Evolutionary conservation across 148 eudicot species (phyloP), one percentile per base, ranked within the genome.

Genomic region (Heliosperma pusillum): DNA sequence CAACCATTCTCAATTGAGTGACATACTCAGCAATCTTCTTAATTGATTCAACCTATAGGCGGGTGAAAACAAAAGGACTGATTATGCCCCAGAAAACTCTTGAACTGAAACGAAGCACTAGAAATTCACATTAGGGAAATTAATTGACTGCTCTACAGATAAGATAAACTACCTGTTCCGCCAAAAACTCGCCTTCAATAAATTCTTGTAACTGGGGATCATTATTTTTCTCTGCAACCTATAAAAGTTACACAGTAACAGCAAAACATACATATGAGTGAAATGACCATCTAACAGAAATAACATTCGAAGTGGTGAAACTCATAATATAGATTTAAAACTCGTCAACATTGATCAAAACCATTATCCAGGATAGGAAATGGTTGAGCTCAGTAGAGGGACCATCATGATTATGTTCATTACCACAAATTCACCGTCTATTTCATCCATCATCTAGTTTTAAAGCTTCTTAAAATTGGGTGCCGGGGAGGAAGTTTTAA

Each of bases 11-110:
- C 83, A 92, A 53, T 29, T 92, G 97, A 73, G 90, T 81, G 42
- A 92, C 92, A 72, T 87, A 90, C 10, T 87, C 95, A 16, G 97
- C 74, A 8, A 90, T 88, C 85, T 87, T 92, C 87, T 90, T 92
- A 7, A 92, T 88, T 45, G 97, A 88, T 69, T 90, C 94, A 77
- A 92, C 92, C 97, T 92, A 69, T 2, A 56, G 17, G 78, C 42
- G 11, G 67, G 66, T 6, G 67, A 63, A 19, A 12, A n/a, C 30
- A 56, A 2, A 36, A 1, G 20, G 6, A 25, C 12, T 45, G 52
- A 45, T 45, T 45, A 44, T 4, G 73, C 22, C 5, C 12, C 27
- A 30, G 3, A 16, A 13, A 36, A 27, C 3, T 22, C 11, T 27
- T 10, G 2, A 70, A 33, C 10, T 40, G 25, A 63, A 21, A 47